These are phyloP conservation scores for Aspergillus awamori DNA, from an alignment of 2,329 filamentous ascomycete species.

Conservation along the genomic window DNA sequence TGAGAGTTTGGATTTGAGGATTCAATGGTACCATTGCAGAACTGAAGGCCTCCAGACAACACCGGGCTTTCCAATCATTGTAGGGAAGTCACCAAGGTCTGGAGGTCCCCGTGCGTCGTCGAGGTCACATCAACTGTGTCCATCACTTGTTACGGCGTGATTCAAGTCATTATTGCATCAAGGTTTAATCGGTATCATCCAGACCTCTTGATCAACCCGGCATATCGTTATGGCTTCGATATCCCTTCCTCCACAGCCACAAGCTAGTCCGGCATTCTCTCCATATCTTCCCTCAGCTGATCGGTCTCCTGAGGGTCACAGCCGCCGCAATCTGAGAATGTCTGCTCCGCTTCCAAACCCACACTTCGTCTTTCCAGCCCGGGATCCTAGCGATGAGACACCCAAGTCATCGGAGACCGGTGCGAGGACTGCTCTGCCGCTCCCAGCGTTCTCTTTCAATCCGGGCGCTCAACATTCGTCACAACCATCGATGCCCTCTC, in stretches of 20 bases:
- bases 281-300: constrained; percentile 32
- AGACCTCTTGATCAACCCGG: constrained; percentile 10
- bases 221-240: constrained; percentile 39
- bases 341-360: constrained; percentile 58
- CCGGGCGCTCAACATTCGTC: constrained; percentile 34
- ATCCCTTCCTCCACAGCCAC: constrained; percentile 39
- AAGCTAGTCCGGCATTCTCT: constrained; percentile 28
- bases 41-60: constrained; percentile 33
- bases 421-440: constrained; percentile 45
- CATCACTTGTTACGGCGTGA: constrained; percentile 10
- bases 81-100: constrained; percentile 32
- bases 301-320: constrained; percentile 22
- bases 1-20: not conserved
- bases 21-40: constrained; percentile 27
- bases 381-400: constrained; percentile 35
- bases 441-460: constrained; percentile 45
- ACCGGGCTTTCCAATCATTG: constrained; percentile 27
- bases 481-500: constrained; percentile 59
- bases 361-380: constrained; percentile 64
- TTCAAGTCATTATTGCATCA: constrained; percentile 5
- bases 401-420: constrained; percentile 49
- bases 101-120: constrained; percentile 31
- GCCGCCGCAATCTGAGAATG: constrained; percentile 33
- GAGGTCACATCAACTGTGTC: constrained; percentile 23
- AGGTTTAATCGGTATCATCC: constrained; percentile 7